Evolutionary conservation across 177 flowering plant genomes (phyloP), one percentile per base, ranked within the genome.

Genomic region (Vitis hybrid): DNA sequence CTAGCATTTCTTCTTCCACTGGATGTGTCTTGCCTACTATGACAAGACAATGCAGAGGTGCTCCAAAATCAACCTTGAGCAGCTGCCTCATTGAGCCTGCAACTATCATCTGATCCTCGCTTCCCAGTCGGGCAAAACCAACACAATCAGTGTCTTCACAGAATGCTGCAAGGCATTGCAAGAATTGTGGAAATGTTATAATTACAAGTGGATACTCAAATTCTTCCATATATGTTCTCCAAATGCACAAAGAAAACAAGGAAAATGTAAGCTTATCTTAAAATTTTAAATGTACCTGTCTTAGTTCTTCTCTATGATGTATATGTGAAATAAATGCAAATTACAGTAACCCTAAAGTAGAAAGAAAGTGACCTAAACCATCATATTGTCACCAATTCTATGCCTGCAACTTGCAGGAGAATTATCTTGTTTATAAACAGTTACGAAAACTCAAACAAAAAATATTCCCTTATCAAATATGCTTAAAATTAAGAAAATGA

Each of bases 31-130:
- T 73, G 51, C 99, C 97, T 4, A 79, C 90, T 48, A 94, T 90
- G 57, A 89, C 94, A 59, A 93, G 93, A 80, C 97, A 94, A 82
- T 94, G 99, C 26, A 94, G 78, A 55, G 99, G 99, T 58, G 84
- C 74, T 57, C 98, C 99, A 78, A 94, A 93, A 72, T 94, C 91
- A 66, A 89, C 81, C 3, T 18, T 65, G 57, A 76, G 81, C 18
- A 94, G 66, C 69, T 89, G 89, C 79, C 51, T 84, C 97, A 92
- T 91, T 16, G 93, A 71, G 50, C 98, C 97, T 2, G 91, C 86
- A 58, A 88, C 89, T 51, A 94, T 78, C 83, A 61, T 79, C 79
- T 94, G 97, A 83, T 87, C 89, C 71, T 88, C 97, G 75, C 88
- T 81, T 68, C 97, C 99, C 51, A 94, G 77, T 57, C 97, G 89